Base-by-base conservation (phyloP, 768 basidiomycete species). In the Antrodiella citrinella region DNA sequence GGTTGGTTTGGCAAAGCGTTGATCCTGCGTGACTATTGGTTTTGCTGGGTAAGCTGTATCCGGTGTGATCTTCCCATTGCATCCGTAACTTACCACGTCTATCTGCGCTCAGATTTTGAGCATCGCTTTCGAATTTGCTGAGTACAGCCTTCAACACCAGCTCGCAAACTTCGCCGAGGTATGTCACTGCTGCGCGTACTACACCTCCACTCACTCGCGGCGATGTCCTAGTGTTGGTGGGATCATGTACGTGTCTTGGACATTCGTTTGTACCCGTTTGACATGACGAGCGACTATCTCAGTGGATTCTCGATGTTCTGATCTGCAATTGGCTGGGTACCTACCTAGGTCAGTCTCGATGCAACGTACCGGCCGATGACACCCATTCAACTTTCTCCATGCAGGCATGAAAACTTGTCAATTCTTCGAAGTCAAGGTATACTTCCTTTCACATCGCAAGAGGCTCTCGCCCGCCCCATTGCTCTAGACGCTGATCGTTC, bases 1-100 rank as follows among this genome's bases (percentile, higher is more conserved):
- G 90, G 90, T 4, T 93, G 90, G 90, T 92, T 90, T 63, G 89
- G 90, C 40, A 93, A 93, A 65, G 90, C 91, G 3, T 77, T 92
- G 75, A 84, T 93, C 57, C 66, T 93, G 60, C 80, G 91, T 20
- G 91, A 93, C 60, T 92, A 93, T 60, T 92, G 90, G 90, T 92
- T 91, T 61, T 92, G 91, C 60, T 92, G 91, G 89, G 89, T 90
- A 59, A 51, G 38, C 40, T 47, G 44, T 53, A 43, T 35, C 47
- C 50, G 42, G 39, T 12, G 26, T 50, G n/a, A 5, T 9, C 41
- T 5, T 7, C 41, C 21, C 7, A 35, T 35, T 7, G 15, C 7
- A 7, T 7, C 7, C 30, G 30, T 15, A 15, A 15, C 30, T 35
- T 7, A 35, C 15, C 7, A 35, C 7, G 15, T 7, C 30, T 7